Evolutionary conservation across 148 eudicot genomes (phyloP), one percentile per base, ranked within the genome.

Genomic region (Camellia granthamiana): DNA sequence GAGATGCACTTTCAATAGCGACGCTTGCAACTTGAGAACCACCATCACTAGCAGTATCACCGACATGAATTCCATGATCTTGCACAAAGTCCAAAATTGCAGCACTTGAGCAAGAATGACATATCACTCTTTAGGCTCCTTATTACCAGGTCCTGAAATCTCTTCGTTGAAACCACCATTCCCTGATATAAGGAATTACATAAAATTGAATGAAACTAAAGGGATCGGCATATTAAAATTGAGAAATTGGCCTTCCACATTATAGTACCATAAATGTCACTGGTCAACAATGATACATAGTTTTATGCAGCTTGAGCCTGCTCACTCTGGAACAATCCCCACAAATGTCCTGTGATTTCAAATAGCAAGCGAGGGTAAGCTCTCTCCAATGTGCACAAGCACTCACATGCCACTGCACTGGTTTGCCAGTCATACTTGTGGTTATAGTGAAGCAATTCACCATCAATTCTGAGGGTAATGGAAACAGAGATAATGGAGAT

Each of bases 1-100:
- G 58, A 96, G 93, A 85, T 96, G 99, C 80, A 96, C 95, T 80
- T 87, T 96, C 89, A 96, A 84, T 86, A 96, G 84, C 1, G 99
- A 92, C 13, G 86, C 83, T 84, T 96, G 98, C 85, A 96, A 86
- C 43, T 93, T 97, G 72, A 96, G 83, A 23, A 83, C 92, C 79
- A 78, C 86, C 3, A 90, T 88, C 79, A 93, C 87, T 1, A 92
- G 92, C 80, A 90, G 81, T 67, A 92, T 83, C 86, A 88, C 59
- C 1, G 83, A 85, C 88, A 91, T 83, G 71, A 96, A 93, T 83
- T 92, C 97, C 78, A 89, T 69, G 88, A 91, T 78, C 75, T 97
- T 97, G 81, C 86, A 86, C 1, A 95, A 85, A 43, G 97, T 92
- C 82, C 92, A 85, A 75, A 85, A 81, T 38, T 89, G 92, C 0